phyloP scores from a whole-genome alignment of 2,329 filamentous ascomycete genomes.

The Purpureocillium takamizusanense region DNA sequence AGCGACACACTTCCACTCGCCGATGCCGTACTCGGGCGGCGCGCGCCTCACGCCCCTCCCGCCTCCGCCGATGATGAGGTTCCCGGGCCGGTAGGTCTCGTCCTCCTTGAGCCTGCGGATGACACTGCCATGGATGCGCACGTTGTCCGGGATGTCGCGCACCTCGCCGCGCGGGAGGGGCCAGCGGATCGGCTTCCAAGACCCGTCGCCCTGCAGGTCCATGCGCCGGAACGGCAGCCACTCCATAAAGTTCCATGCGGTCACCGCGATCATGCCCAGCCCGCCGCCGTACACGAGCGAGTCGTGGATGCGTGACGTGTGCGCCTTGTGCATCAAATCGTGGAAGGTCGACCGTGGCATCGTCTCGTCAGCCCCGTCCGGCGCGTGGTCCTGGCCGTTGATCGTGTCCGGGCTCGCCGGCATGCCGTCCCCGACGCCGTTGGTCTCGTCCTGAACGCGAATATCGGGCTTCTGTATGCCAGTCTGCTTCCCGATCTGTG shows the following conservation, averaged over 20 bases:
- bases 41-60: constrained; percentile 59
- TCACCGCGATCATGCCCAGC: constrained; percentile 42
- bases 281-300: constrained; percentile 58
- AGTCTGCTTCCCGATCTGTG: neutral
- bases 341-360: constrained; percentile 34
- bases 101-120: constrained; percentile 61
- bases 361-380: constrained; percentile 8
- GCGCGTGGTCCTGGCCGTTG: constrained; percentile 11
- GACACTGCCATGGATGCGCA: constrained; percentile 64
- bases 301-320: constrained; percentile 55
- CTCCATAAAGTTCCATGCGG: constrained; percentile 72
- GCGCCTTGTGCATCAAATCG: constrained; percentile 47
- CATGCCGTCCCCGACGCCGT: constrained; percentile 8
- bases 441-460: constrained; percentile 10
- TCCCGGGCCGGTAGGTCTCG: constrained; percentile 61
- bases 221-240: constrained; percentile 74
- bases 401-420: constrained; percentile 11
- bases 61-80: constrained; percentile 71
- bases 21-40: constrained; percentile 53
- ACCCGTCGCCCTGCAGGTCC: constrained; percentile 63
- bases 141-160: constrained; percentile 63
- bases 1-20: constrained; percentile 61
- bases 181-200: constrained; percentile 75
- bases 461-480: constrained; percentile 12
- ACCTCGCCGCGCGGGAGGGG: constrained; percentile 70